Evolutionary conservation across 2,329 filamentous ascomycete species (phyloP).

Genomic region (Xylaria sp.): DNA sequence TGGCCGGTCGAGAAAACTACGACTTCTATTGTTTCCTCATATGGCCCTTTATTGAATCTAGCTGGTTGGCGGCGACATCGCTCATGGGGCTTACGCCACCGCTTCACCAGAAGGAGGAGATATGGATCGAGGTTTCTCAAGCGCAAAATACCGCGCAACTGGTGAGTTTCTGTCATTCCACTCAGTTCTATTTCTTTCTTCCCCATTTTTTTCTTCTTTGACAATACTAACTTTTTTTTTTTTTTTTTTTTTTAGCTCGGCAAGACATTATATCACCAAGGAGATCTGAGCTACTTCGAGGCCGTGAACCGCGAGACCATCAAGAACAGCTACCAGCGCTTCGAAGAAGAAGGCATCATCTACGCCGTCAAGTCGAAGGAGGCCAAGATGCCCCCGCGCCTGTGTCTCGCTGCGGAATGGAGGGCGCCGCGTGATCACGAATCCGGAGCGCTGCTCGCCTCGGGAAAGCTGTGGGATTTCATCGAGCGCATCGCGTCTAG

Average conservation of each 20-base stretch:
- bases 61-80: constrained; percentile 88
- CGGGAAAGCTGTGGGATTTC: constrained; percentile 88
- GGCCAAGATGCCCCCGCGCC: constrained; percentile 62
- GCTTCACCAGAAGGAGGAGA: constrained; percentile 58
- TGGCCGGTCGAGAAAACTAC: constrained; percentile 86
- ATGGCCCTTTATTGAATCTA: constrained; percentile 96
- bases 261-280: constrained; percentile 97
- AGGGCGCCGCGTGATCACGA: constrained; percentile 67
- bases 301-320: constrained; percentile 98
- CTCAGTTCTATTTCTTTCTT: too few species aligned
- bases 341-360: constrained; percentile 90
- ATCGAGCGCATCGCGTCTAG: constrained; percentile 84
- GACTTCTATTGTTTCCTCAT: constrained; percentile 99
- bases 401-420: constrained; percentile 78
- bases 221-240: constrained; percentile 28
- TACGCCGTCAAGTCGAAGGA: constrained; percentile 73
- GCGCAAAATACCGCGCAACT: constrained; percentile 83
- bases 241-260: constrained; percentile 64
- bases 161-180: constrained; percentile 54
- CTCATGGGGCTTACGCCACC: constrained; percentile 87
- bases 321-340: constrained; percentile 88
- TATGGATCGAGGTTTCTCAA: constrained; percentile 79
- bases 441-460: constrained; percentile 67
- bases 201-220: neutral
- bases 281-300: constrained; percentile 95